phyloP scores from a whole-genome alignment of 176 grass and related monocot species.

The Oryza coarctata region DNA sequence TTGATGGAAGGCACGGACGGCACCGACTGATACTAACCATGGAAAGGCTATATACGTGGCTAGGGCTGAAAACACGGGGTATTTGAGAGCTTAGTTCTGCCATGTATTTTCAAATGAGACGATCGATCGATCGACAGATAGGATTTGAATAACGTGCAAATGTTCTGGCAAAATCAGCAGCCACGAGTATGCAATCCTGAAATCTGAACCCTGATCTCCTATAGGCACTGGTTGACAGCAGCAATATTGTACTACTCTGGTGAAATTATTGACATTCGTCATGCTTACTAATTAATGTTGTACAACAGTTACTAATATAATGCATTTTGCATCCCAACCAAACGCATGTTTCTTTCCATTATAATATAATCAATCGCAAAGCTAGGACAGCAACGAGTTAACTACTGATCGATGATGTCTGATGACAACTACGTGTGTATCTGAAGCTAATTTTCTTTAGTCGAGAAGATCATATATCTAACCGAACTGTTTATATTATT shows the following conservation, averaged over 20 bases:
- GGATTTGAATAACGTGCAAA: background rate
- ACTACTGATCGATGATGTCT: background rate
- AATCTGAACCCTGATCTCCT: background rate
- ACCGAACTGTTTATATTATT: background rate
- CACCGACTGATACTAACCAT: background rate
- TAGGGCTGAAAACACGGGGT: background rate
- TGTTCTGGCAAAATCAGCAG: background rate
- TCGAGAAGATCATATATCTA: background rate
- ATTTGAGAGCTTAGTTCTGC: too few species aligned
- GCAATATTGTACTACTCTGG: background rate
- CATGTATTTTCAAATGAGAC: background rate
- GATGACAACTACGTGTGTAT: background rate
- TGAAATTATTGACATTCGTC: background rate
- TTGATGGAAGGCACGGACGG: too few species aligned
- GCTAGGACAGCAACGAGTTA: background rate
- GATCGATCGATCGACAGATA: background rate
- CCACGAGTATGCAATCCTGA: slow-evolving; percentile 25
- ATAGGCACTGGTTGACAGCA: background rate
- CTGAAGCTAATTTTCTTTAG: background rate
- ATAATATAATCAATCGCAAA: background rate
- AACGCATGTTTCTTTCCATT: background rate
- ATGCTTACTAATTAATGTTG: too few species aligned
- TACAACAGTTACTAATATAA: too few species aligned
- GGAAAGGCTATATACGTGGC: slow-evolving; percentile 22
- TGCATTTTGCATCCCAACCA: background rate